These are phyloP conservation scores for Aspergillus sp. DNA, from an alignment of 2,329 filamentous ascomycete genomes.

Conservation along the genomic window DNA sequence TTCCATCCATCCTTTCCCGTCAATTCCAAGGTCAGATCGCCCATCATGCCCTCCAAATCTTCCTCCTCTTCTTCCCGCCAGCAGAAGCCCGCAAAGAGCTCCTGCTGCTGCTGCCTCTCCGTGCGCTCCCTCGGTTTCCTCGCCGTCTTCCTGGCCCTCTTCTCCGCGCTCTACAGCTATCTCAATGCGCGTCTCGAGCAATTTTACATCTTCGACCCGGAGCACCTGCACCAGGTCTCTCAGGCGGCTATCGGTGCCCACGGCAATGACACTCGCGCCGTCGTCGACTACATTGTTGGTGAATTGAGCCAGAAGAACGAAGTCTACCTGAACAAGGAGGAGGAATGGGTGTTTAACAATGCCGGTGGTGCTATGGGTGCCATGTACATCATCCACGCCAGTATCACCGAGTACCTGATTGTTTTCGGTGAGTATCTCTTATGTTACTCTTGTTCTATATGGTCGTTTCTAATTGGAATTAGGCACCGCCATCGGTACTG, in stretches of 20 bases:
- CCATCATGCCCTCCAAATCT: constrained; percentile 20
- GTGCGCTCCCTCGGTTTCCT: constrained; percentile 27
- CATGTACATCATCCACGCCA: constrained; percentile 87
- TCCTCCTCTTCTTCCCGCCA: constrained; percentile 3
- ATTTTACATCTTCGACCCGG: constrained; percentile 71
- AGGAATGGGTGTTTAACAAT: constrained; percentile 92
- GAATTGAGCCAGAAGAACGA: constrained; percentile 56
- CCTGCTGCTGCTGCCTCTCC: constrained; percentile 21
- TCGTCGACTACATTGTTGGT: constrained; percentile 65
- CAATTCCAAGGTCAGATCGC: neutral
- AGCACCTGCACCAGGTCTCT: constrained; percentile 64
- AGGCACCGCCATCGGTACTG: constrained; percentile 59
- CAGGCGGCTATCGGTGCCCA: constrained; percentile 61
- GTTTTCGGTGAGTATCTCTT: constrained; percentile 59
- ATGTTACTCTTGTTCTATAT: neutral
- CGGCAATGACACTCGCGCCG: constrained; percentile 67
- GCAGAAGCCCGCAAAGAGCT: constrained; percentile 9
- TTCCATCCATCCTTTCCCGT: constrained; percentile 2
- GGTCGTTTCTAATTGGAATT: neutral
- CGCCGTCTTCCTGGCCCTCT: constrained; percentile 29
- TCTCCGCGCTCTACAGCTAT: constrained; percentile 32
- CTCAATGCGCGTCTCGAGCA: constrained; percentile 34
- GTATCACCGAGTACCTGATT: constrained; percentile 84
- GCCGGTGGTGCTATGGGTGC: constrained; percentile 86
- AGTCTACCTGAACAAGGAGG: constrained; percentile 59